A percentile compares a stretch with the other conserved stretches of the same genome.
Evolutionary conservation across 1,284 basidiomycete species (phyloP).

Genomic region (Amylostereum areolatum): DNA sequence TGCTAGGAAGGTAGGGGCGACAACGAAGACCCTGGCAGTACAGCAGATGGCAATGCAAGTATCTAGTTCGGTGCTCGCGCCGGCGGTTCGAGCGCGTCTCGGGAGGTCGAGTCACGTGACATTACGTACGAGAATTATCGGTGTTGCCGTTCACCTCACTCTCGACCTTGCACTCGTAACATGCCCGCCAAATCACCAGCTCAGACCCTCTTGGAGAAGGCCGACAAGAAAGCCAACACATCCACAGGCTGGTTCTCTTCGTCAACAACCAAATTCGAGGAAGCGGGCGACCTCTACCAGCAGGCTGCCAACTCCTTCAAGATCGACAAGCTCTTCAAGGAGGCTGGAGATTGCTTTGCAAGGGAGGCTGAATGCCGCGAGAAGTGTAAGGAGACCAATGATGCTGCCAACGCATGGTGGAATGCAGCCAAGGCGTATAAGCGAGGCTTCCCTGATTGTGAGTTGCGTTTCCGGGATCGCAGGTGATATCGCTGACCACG

Average conservation of each 20-base stretch:
- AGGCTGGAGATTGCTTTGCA: constrained; percentile 84
- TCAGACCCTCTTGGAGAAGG: constrained; percentile 72
- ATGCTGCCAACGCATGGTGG: constrained; percentile 97
- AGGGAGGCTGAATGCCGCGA: constrained; percentile 90
- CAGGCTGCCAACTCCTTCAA: constrained; percentile 96
- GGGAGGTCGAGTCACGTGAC: not conserved
- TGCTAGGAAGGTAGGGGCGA: constrained; percentile 5
- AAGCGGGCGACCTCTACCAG: constrained; percentile 91
- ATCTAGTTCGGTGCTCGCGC: too few relatives aligned
- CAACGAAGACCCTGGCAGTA: not conserved
- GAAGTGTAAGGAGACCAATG: constrained; percentile 79
- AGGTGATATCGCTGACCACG: too few relatives aligned
- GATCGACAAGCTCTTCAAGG: constrained; percentile 87
- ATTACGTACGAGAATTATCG: not conserved
- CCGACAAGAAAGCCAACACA: constrained; percentile 87
- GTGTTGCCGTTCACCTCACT: constrained; percentile 2
- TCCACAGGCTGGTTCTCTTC: constrained; percentile 86
- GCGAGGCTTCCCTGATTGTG: constrained; percentile 78
- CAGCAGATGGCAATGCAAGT: not conserved
- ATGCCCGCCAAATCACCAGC: constrained; percentile 56
- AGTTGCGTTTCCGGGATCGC: constrained; percentile 20
- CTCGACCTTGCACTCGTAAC: constrained; percentile 6
- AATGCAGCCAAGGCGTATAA: constrained; percentile 95
- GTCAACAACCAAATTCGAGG: constrained; percentile 78
- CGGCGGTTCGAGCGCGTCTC: constrained; percentile 4